Evolutionary conservation across 345 rosid genomes (phyloP).

Genomic region (Anastatica hierochuntica): DNA sequence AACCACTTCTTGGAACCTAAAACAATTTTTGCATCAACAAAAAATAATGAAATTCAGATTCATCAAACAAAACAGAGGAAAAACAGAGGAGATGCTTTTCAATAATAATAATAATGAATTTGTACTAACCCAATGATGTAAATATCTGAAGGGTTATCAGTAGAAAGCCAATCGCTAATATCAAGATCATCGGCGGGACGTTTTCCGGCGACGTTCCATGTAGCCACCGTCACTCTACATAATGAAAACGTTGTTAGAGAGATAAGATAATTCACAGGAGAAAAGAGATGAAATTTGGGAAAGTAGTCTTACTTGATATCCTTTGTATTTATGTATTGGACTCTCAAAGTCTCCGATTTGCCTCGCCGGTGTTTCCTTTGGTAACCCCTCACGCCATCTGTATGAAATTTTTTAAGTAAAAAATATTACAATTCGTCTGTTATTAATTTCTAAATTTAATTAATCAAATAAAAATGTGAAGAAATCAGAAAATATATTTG

Average conservation of each 20-base stretch:
- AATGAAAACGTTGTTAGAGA: neutral
- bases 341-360: slow-evolving; percentile 89
- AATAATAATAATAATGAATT: neutral
- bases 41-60: neutral
- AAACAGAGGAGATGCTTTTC: neutral
- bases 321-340: slow-evolving; percentile 80
- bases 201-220: slow-evolving; percentile 99
- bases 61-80: neutral
- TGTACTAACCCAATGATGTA: slow-evolving; percentile 81
- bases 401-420: slow-evolving; percentile 26
- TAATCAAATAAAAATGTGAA: neutral
- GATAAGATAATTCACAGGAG: neutral
- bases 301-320: slow-evolving; percentile 63
- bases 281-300: neutral
- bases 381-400: slow-evolving; percentile 37
- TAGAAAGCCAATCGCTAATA: slow-evolving; percentile 81
- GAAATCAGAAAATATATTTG: neutral
- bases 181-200: slow-evolving; percentile 62
- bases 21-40: neutral
- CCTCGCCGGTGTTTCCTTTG: slow-evolving; percentile 68
- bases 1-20: slow-evolving; percentile 96
- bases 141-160: slow-evolving; percentile 72
- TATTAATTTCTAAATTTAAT: neutral
- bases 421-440: neutral
- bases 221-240: slow-evolving; percentile 64